Evolutionary conservation across 495 filamentous ascomycete species (phyloP).

Genomic region (Amorphotheca resinae): DNA sequence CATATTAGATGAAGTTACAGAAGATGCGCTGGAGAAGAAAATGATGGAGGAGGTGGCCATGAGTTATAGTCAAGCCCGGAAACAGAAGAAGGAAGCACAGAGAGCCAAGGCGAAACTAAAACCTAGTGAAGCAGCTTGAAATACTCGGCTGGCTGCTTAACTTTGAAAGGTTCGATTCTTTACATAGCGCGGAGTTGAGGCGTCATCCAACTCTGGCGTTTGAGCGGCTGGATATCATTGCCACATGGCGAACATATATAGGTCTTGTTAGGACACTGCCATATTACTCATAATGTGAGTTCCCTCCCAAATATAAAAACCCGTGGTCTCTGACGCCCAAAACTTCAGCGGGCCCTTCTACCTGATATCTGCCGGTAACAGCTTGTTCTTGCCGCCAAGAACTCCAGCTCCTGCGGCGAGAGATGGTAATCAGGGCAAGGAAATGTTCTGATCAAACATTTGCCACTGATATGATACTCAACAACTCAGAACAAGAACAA

Average conservation of each 20-base stretch:
- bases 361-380: neutral
- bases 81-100: conserved; percentile 27
- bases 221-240: neutral
- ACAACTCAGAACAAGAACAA: too few relatives aligned
- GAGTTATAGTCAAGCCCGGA: conserved; percentile 25
- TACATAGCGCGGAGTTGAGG: neutral
- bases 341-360: neutral
- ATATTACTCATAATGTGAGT: neutral
- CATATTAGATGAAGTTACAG: conserved; percentile 63
- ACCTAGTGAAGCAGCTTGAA: neutral
- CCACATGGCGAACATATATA: neutral
- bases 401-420: too few relatives aligned
- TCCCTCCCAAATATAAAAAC: neutral
- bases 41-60: conserved; percentile 25
- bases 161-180: neutral
- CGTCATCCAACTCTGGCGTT: neutral
- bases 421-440: too few relatives aligned
- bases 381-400: neutral
- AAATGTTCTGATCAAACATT: too few relatives aligned
- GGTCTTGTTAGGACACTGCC: neutral
- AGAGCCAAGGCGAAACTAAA: conserved; percentile 9
- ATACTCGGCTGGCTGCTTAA: neutral
- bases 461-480: too few relatives aligned
- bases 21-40: conserved; percentile 36
- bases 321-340: neutral